phyloP scores from a whole-genome alignment of 2,329 filamentous ascomycete genomes.

The Fusarium sp. region DNA sequence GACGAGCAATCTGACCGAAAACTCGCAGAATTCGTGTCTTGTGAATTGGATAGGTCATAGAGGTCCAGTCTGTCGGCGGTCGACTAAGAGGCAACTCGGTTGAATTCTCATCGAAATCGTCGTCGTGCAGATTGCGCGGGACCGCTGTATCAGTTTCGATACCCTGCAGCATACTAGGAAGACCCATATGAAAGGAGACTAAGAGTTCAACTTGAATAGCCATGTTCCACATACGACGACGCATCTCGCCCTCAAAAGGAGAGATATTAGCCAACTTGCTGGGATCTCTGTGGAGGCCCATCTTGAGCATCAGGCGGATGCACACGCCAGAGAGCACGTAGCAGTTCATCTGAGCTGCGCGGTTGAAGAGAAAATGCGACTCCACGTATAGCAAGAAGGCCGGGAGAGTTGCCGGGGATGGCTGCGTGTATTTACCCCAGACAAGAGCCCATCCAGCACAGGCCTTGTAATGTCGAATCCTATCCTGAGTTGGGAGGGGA shows the following conservation, averaged over 20 bases:
- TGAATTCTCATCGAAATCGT: conserved; percentile 73
- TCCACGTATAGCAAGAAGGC: conserved; percentile 68
- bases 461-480: conserved; percentile 64
- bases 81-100: conserved; percentile 69
- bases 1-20: conserved; percentile 65
- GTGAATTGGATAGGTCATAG: conserved; percentile 68
- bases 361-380: conserved; percentile 67
- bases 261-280: conserved; percentile 66
- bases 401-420: conserved; percentile 64
- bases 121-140: conserved; percentile 75
- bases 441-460: conserved; percentile 68
- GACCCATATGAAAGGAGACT: conserved; percentile 76
- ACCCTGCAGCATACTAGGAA: conserved; percentile 76
- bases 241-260: conserved; percentile 69
- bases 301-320: conserved; percentile 70
- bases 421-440: conserved; percentile 65
- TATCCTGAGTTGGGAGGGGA: conserved; percentile 58
- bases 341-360: conserved; percentile 67
- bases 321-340: conserved; percentile 67
- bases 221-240: conserved; percentile 68
- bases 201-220: conserved; percentile 73
- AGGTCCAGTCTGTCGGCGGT: conserved; percentile 72
- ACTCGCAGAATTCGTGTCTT: conserved; percentile 65
- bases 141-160: conserved; percentile 75
- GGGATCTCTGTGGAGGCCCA: conserved; percentile 72